Evolutionary conservation across 495 filamentous ascomycete genomes (phyloP).

Genomic region (Sporormia fimetaria): DNA sequence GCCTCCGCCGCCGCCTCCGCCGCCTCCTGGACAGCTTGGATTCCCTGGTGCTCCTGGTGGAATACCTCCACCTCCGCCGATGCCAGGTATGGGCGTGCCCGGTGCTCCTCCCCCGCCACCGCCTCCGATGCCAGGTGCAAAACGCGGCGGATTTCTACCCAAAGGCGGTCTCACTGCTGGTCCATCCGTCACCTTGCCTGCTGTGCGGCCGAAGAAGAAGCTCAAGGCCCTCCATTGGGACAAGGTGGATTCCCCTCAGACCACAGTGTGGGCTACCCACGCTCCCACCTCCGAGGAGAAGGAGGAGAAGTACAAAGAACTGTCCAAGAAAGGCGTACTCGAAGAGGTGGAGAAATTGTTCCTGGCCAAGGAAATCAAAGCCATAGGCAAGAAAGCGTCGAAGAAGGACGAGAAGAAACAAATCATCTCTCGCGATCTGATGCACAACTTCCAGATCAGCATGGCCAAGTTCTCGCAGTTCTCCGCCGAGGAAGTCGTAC

Average conservation of each 20-base stretch:
- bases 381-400: slow-evolving; percentile 54
- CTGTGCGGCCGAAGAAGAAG: slow-evolving; percentile 92
- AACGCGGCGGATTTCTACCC: slow-evolving; percentile 34
- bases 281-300: slow-evolving; percentile 68
- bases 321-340: slow-evolving; percentile 84
- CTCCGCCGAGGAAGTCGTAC: slow-evolving; percentile 69
- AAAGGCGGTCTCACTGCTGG: slow-evolving; percentile 16
- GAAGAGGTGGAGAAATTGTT: slow-evolving; percentile 97
- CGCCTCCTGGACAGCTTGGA: slow-evolving; percentile 38
- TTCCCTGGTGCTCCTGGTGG: slow-evolving; percentile 34
- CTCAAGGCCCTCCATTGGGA: slow-evolving; percentile 99
- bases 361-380: slow-evolving; percentile 93
- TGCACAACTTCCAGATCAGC: slow-evolving; percentile 86
- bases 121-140: slow-evolving; percentile 34
- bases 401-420: slow-evolving; percentile 94
- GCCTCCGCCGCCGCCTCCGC: slow-evolving; percentile 40
- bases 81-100: slow-evolving; percentile 31
- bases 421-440: slow-evolving; percentile 82
- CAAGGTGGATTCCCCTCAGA: slow-evolving; percentile 87
- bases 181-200: slow-evolving; percentile 35
- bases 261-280: slow-evolving; percentile 90
- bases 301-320: slow-evolving; percentile 89
- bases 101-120: slow-evolving; percentile 37
- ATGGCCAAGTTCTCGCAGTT: slow-evolving; percentile 77
- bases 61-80: slow-evolving; percentile 32